Evolutionary conservation across 1,284 basidiomycete species (phyloP), one percentile per base, ranked within the genome.

Genomic region (Apiotrichum laibachii): DNA sequence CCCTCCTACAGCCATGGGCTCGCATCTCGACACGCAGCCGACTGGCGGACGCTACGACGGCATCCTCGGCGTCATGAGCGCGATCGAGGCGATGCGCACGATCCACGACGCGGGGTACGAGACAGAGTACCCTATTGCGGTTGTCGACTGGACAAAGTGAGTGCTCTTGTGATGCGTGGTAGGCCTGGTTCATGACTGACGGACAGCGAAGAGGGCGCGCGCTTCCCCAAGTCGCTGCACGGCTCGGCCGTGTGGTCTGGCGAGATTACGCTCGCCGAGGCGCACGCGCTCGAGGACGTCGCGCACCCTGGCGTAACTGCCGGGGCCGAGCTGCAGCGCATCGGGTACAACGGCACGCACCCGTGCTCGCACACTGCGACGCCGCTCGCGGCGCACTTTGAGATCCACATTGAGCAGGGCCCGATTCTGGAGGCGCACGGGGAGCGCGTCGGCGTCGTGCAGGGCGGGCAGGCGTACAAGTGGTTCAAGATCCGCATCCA

Each of bases 391-490:
- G 70, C 70, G 8, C 70, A 72, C 56, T 72, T 72, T 56, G 70
- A 72, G 62, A 50, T 71, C 18, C 70, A 72, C 60, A 72, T 72
- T 37, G 70, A 72, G 59, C 70, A 72, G 50, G 70, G 70, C 16
- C 70, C 70, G 5, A 64, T 72, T 9, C 61, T 72, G 35, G 65
- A 68, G 56, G 44, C 42, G 9, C 58, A 55, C n/a, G 47, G 42
- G 37, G 48, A 60, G 39, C 55, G 52, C 21, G 60, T 68, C 44
- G 65, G 60, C 18, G 57, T 65, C 45, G 68, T 72, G 16, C 48
- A 42, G 18, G 70, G 68, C 37, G 68, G 64, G 13, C 70, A 71
- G 58, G 70, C 60, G 5, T 64, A 63, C 48, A 35, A 50, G 22
- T 72, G 70, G 70, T 66, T 69, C 58, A 56, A 66, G 21, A 60